Percentiles rank a stretch among this genome's conserved stretches.
These are phyloP conservation scores for Claviceps sp. DNA, from an alignment of 2,329 filamentous ascomycete species.

Conservation along the genomic window DNA sequence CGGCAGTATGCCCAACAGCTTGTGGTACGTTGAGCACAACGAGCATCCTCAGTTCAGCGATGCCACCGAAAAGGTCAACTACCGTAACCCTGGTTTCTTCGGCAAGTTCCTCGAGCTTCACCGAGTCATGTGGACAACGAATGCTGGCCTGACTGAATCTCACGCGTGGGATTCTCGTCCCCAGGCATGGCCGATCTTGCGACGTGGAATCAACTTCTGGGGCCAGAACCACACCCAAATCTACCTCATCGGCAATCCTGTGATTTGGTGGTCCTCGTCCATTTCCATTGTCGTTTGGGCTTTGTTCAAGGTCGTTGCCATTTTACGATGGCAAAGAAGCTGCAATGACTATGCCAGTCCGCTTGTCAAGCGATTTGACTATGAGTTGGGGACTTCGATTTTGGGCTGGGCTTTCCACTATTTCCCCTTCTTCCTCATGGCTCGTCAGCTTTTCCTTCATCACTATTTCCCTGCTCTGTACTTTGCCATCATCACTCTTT, in stretches of 20 bases:
- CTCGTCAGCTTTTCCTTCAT: slow-evolving; percentile 93
- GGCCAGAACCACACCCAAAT: slow-evolving; percentile 87
- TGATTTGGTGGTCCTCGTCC: slow-evolving; percentile 89
- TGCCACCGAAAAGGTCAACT: slow-evolving; percentile 87
- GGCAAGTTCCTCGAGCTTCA: slow-evolving; percentile 97
- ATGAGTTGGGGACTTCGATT: slow-evolving; percentile 81
- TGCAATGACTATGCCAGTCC: slow-evolving; percentile 72
- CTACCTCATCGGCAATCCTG: slow-evolving; percentile 87
- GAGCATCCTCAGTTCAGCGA: slow-evolving; percentile 63
- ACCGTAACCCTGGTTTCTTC: slow-evolving; percentile 85
- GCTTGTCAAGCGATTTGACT: slow-evolving; percentile 93
- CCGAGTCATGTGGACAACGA: slow-evolving; percentile 97
- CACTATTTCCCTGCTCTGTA: slow-evolving; percentile 97
- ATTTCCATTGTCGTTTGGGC: slow-evolving; percentile 64
- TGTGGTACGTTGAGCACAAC: slow-evolving; percentile 95
- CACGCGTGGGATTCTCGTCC: slow-evolving; percentile 97
- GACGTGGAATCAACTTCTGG: slow-evolving; percentile 98
- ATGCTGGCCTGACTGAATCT: slow-evolving; percentile 88
- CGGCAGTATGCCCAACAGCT: slow-evolving; percentile 84
- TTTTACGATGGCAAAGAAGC: slow-evolving; percentile 89
- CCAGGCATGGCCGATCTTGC: slow-evolving; percentile 80
- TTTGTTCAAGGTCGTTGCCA: slow-evolving; percentile 72
- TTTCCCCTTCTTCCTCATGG: slow-evolving; percentile 98
- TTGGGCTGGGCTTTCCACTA: slow-evolving; percentile 96
- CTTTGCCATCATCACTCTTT: slow-evolving; percentile 82